These are phyloP conservation scores for Blastobotrys buckinghamii DNA, from an alignment of 1,139 yeast species.

Conservation along the genomic window DNA sequence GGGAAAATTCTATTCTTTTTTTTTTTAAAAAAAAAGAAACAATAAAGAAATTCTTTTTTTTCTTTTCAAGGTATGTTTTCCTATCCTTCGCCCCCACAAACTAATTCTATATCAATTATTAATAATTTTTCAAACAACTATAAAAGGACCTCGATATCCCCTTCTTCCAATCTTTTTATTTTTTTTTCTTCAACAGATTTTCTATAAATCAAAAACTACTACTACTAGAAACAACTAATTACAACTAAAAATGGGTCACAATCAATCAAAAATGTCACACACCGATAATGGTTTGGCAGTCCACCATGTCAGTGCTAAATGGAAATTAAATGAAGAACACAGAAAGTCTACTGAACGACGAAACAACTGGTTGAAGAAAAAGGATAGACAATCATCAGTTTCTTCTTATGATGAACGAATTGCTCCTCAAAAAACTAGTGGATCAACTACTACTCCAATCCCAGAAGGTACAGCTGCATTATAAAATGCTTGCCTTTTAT, in stretches of 20 bases:
- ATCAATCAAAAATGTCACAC: not conserved
- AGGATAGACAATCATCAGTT: not conserved
- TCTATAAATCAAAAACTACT: not conserved
- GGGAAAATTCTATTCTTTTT: too few species aligned
- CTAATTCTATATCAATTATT: not conserved
- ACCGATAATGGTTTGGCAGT: not conserved
- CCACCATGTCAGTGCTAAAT: not conserved
- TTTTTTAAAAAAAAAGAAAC: too few species aligned
- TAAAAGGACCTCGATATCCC: not conserved
- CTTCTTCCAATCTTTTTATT: not conserved
- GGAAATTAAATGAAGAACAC: not conserved
- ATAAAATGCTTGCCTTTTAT: too few species aligned
- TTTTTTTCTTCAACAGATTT: not conserved
- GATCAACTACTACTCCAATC: not conserved
- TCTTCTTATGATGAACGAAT: not conserved
- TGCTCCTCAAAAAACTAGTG: not conserved
- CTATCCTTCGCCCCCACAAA: too few species aligned
- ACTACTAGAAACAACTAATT: not conserved
- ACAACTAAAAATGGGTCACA: not conserved
- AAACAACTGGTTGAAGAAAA: not conserved
- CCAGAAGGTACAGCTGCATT: not conserved
- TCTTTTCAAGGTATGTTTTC: too few species aligned
- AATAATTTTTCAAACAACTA: too few species aligned
- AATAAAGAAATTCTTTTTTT: too few species aligned
- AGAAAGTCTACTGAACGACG: not conserved